These are phyloP conservation scores for Rugosomyces carneus DNA, from an alignment of 1,284 basidiomycete species.

Conservation along the genomic window DNA sequence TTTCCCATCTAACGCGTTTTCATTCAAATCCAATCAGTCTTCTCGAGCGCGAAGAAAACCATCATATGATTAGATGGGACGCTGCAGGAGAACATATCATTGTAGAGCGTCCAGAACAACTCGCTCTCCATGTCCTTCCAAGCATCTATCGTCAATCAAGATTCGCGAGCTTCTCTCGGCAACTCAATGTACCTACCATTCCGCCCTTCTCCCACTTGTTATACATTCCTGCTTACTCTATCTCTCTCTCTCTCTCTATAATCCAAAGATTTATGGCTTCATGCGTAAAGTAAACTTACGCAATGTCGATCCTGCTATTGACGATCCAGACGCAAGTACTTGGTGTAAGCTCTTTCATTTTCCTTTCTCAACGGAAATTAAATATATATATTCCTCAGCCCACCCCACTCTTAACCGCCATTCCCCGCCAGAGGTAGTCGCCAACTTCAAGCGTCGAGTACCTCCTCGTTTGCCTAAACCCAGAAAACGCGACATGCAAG, in stretches of 20 bases:
- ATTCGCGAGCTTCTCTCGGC: conserved; percentile 90
- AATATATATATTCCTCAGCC: conserved; percentile 49
- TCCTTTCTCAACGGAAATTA: conserved; percentile 10
- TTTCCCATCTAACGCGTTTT: conserved; percentile 13
- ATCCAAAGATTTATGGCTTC: conserved; percentile 93
- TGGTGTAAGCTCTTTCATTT: conserved; percentile 68
- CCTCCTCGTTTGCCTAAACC: conserved; percentile 85
- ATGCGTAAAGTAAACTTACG: conserved; percentile 92
- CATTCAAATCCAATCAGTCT: conserved; percentile 45
- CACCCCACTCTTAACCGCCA: conserved; percentile 84
- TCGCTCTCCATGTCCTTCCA: conserved; percentile 84
- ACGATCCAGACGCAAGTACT: conserved; percentile 88
- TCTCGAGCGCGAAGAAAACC: conserved; percentile 79
- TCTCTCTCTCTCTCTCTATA: no score
- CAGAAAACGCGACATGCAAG: conserved; percentile 65
- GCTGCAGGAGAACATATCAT: conserved; percentile 86
- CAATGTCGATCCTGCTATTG: conserved; percentile 86
- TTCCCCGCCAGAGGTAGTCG: conserved; percentile 79
- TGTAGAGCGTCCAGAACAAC: conserved; percentile 84
- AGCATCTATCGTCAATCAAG: conserved; percentile 88
- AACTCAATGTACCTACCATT: conserved; percentile 73
- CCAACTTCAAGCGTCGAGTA: conserved; percentile 88
- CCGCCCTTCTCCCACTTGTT: conserved; percentile 22
- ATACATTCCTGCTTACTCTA: conserved; percentile 12
- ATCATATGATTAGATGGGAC: conserved; percentile 92